These are phyloP conservation scores for Diaporthe sp. DNA, from an alignment of 2,329 filamentous ascomycete genomes.

Conservation along the genomic window DNA sequence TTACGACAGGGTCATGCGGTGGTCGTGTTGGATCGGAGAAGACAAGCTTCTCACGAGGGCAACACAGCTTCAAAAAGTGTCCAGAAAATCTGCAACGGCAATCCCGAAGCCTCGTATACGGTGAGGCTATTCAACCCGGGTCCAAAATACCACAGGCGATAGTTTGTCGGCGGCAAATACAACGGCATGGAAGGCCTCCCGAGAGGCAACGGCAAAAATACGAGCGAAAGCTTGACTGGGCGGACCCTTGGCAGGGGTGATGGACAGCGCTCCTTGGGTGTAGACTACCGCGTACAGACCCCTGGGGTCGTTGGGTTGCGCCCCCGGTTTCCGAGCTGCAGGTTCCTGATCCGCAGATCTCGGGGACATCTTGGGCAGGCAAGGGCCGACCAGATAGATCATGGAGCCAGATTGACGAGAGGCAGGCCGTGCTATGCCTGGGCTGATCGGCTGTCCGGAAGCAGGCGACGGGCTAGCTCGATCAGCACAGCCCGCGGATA, in stretches of 20 bases:
- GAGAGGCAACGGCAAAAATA: conserved; percentile 19
- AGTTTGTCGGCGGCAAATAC: conserved; percentile 5
- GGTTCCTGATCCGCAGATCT: conserved; percentile 33
- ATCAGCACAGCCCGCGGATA: conserved; percentile 21
- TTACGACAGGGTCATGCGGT: background rate
- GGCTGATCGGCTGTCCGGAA: conserved; percentile 20
- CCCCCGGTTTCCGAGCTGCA: conserved; percentile 21
- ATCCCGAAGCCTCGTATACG: conserved; percentile 6
- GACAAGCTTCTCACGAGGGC: background rate
- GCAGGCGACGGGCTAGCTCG: conserved; percentile 25
- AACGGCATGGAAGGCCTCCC: conserved; percentile 17
- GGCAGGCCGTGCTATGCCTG: conserved; percentile 27
- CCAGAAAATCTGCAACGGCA: background rate
- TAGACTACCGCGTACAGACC: background rate
- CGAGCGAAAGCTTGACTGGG: conserved; percentile 27
- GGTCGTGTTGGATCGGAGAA: background rate
- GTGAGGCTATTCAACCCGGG: background rate
- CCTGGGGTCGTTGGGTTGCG: background rate
- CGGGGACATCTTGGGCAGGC: conserved; percentile 28
- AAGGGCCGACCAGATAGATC: conserved; percentile 27
- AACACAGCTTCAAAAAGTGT: background rate
- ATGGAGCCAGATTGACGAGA: conserved; percentile 26
- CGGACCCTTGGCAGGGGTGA: conserved; percentile 20
- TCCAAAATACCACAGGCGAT: background rate
- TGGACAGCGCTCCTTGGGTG: background rate